These are phyloP conservation scores for Ailanthus altissimus DNA, from an alignment of 345 rosid genomes.

Conservation along the genomic window DNA sequence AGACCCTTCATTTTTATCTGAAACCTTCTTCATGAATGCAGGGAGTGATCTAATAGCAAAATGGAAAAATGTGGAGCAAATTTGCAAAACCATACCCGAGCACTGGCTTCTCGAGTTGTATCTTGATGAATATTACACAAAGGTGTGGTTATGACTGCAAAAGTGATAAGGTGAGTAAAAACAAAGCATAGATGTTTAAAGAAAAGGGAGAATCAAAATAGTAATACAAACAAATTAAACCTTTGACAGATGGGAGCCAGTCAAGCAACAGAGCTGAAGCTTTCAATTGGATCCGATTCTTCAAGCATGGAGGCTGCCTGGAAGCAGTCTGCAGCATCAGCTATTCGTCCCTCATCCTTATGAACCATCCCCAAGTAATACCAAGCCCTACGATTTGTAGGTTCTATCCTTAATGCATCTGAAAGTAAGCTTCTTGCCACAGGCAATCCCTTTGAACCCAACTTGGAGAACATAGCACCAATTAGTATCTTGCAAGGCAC, in stretches of 20 bases:
- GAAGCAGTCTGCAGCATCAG: conserved; percentile 88
- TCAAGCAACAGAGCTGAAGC: conserved; percentile 69
- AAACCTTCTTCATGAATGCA: not conserved
- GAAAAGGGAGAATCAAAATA: not conserved
- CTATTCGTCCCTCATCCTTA: conserved; percentile 73
- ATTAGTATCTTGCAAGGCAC: conserved; percentile 71
- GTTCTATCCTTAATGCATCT: conserved; percentile 89
- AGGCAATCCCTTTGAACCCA: conserved; percentile 58
- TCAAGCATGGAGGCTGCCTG: conserved; percentile 96
- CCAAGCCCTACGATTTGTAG: conserved; percentile 86
- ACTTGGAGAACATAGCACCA: conserved; percentile 55
- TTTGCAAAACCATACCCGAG: not conserved
- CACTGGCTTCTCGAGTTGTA: not conserved
- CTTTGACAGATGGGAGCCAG: conserved; percentile 9
- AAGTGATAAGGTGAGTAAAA: not conserved
- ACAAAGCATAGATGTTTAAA: not conserved
- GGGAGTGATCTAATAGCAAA: not conserved
- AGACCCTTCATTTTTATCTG: not conserved
- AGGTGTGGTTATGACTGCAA: not conserved
- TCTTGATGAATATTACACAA: not conserved
- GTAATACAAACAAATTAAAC: conserved; percentile 5
- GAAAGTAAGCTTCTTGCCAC: conserved; percentile 85
- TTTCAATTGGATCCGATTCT: conserved; percentile 87
- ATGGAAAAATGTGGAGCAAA: not conserved
- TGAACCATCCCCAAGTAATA: conserved; percentile 82